phyloP scores from a whole-genome alignment of 495 filamentous ascomycete species.

The Staphylotrichum longicolle region DNA sequence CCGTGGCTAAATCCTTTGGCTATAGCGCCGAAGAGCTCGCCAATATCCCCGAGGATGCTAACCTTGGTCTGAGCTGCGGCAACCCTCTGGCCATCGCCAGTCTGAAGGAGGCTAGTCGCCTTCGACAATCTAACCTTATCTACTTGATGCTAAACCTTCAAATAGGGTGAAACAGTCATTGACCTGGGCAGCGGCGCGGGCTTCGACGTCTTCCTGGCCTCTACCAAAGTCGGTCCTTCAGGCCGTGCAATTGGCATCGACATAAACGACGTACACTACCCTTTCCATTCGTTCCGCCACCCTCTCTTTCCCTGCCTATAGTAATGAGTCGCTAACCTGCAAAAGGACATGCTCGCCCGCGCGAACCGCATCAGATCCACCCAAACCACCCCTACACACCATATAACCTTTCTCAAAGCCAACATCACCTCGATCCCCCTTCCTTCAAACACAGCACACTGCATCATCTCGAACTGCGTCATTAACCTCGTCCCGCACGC shows the following conservation, averaged over 20 bases:
- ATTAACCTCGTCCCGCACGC: conserved; percentile 61
- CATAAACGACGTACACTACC: conserved; percentile 59
- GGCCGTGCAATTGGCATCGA: conserved; percentile 63
- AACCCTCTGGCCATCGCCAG: conserved; percentile 59
- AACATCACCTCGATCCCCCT: conserved; percentile 55
- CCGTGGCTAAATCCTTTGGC: conserved; percentile 59
- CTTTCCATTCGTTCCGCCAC: neutral
- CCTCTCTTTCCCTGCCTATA: neutral
- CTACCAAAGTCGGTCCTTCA: conserved; percentile 51
- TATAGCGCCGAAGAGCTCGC: conserved; percentile 56
- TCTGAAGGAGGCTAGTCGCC: conserved; percentile 37
- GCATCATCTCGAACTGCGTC: conserved; percentile 59
- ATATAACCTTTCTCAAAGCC: conserved; percentile 53
- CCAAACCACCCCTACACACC: conserved; percentile 29
- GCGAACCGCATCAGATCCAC: conserved; percentile 48
- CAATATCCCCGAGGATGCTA: conserved; percentile 55
- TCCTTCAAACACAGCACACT: conserved; percentile 46
- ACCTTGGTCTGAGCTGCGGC: conserved; percentile 66
- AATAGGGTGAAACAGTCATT: conserved; percentile 58
- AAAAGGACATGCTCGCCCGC: conserved; percentile 57
- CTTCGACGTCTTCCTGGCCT: conserved; percentile 63
- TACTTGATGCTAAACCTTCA: conserved; percentile 12
- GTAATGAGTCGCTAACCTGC: neutral
- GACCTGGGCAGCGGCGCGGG: conserved; percentile 64
- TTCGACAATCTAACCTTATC: neutral